Percentiles rank a stretch among this genome's conserved stretches.
These are phyloP conservation scores for Xylariaceae sp. DNA, from an alignment of 2,329 filamentous ascomycete species.

Conservation along the genomic window DNA sequence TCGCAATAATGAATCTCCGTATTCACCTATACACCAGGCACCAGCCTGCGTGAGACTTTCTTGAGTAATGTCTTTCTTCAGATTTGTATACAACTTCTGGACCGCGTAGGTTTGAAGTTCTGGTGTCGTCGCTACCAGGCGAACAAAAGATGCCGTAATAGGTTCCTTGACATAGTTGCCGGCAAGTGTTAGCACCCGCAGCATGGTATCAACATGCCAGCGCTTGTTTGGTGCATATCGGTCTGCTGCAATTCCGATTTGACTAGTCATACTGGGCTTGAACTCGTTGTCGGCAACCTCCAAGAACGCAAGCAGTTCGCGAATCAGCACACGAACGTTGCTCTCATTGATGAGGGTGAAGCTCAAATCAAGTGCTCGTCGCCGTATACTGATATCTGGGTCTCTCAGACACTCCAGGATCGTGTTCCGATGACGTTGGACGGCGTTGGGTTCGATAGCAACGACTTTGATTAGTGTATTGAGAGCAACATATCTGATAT, in stretches of 20 bases:
- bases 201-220: slow-evolving; percentile 98
- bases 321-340: slow-evolving; percentile 89
- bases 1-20: slow-evolving; percentile 81
- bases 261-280: slow-evolving; percentile 96
- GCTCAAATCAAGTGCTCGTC: slow-evolving; percentile 92
- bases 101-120: slow-evolving; percentile 95
- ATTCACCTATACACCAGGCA: slow-evolving; percentile 97
- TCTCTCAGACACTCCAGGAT: slow-evolving; percentile 94
- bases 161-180: slow-evolving; percentile 98
- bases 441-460: slow-evolving; percentile 94
- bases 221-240: slow-evolving; percentile 94
- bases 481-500: slow-evolving; percentile 95
- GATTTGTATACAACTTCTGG: slow-evolving; percentile 84
- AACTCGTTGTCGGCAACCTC: slow-evolving; percentile 98
- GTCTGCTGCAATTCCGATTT: slow-evolving; percentile 96
- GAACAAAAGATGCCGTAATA: slow-evolving; percentile 93
- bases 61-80: slow-evolving; percentile 97
- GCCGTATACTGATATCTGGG: slow-evolving; percentile 94
- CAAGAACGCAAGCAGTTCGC: slow-evolving; percentile 89
- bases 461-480: slow-evolving; percentile 98
- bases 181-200: slow-evolving; percentile 86
- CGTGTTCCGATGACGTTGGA: slow-evolving; percentile 94
- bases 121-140: slow-evolving; percentile 88
- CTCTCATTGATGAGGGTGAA: slow-evolving; percentile 97
- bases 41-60: slow-evolving; percentile 91